Evolutionary conservation across 257 asterid genomes (phyloP).

Genomic region (Cruciata laevipes): DNA sequence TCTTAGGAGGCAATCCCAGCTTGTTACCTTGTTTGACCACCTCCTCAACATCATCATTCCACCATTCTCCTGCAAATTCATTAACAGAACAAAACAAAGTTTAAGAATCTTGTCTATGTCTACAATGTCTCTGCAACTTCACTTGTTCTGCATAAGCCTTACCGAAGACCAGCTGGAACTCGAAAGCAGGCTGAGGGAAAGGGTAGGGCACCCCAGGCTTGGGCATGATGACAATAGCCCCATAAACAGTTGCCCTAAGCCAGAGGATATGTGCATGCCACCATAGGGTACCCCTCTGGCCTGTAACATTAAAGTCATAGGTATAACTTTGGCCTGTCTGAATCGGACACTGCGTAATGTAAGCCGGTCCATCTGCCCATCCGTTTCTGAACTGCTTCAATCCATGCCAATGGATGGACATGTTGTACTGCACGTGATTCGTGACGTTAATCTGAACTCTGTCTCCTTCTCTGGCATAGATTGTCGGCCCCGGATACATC

Average conservation of each 20-base stretch:
- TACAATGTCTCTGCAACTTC: background rate
- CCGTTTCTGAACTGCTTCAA: slow-evolving; percentile 53
- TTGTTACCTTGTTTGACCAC: slow-evolving; percentile 28
- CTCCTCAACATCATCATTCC: slow-evolving; percentile 35
- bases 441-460: slow-evolving; percentile 50
- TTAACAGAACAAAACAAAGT: background rate
- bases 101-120: background rate
- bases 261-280: slow-evolving; percentile 57
- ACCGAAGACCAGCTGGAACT: slow-evolving; percentile 41
- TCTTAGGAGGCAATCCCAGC: slow-evolving; percentile 34
- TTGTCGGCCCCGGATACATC: slow-evolving; percentile 36
- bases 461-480: slow-evolving; percentile 48
- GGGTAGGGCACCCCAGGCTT: slow-evolving; percentile 50
- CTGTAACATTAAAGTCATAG: slow-evolving; percentile 33
- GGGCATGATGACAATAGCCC: slow-evolving; percentile 60
- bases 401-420: slow-evolving; percentile 80
- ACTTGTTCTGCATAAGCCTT: background rate
- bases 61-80: slow-evolving; percentile 35
- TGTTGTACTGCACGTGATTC: slow-evolving; percentile 55
- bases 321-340: slow-evolving; percentile 51
- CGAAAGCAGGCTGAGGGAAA: slow-evolving; percentile 52
- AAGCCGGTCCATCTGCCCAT: slow-evolving; percentile 52
- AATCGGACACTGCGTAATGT: slow-evolving; percentile 60
- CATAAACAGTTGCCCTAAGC: slow-evolving; percentile 67
- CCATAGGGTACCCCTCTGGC: slow-evolving; percentile 45